phyloP scores from a whole-genome alignment of 1,139 yeast species.

The Entelexis sorbosivorans region DNA sequence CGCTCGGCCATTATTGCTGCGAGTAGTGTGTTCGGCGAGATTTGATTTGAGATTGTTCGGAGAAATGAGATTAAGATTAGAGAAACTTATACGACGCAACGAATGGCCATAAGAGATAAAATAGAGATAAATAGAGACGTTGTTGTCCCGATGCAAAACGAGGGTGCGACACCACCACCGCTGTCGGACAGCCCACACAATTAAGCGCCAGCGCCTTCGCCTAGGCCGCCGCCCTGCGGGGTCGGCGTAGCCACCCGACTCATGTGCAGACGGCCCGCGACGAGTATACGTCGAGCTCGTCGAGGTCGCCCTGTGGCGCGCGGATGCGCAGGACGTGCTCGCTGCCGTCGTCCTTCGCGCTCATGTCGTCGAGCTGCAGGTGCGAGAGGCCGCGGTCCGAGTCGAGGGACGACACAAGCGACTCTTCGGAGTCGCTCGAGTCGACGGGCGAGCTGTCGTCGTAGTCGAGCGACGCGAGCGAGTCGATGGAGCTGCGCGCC shows the following conservation, averaged over 20 bases:
- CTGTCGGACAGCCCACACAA: background rate
- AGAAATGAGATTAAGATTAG: too few relatives aligned
- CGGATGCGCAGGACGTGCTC: background rate
- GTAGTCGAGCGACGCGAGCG: background rate
- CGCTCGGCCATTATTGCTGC: too few relatives aligned
- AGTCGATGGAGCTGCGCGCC: background rate
- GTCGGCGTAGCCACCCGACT: too few relatives aligned
- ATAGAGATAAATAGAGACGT: background rate
- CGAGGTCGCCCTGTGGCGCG: background rate
- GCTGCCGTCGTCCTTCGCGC: background rate
- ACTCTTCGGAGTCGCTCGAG: conserved; percentile 5
- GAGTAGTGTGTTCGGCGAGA: too few relatives aligned
- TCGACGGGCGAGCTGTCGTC: background rate
- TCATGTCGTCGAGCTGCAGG: background rate
- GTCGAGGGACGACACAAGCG: background rate
- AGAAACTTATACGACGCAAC: too few relatives aligned
- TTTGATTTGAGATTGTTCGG: too few relatives aligned
- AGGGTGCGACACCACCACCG: too few relatives aligned
- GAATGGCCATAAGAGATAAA: too few relatives aligned
- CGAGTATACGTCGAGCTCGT: background rate
- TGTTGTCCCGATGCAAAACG: background rate
- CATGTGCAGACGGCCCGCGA: too few relatives aligned
- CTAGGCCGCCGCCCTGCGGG: too few relatives aligned
- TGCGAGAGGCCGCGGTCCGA: background rate
- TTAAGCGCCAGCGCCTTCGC: background rate